These are phyloP conservation scores for Rossbeevera mucosa DNA, from an alignment of 768 basidiomycete genomes.

Conservation along the genomic window DNA sequence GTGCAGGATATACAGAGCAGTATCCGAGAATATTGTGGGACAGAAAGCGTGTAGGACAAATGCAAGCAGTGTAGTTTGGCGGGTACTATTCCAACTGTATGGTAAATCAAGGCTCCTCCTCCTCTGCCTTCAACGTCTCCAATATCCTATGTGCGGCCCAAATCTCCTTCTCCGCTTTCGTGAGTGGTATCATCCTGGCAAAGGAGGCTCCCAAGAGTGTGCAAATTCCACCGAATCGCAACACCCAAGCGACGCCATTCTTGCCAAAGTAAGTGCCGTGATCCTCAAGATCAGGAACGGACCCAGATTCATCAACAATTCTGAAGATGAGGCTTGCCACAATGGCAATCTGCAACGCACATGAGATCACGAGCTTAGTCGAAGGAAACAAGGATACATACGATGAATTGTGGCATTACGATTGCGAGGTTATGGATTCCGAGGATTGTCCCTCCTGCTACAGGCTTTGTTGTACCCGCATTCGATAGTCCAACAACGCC, in stretches of 20 bases:
- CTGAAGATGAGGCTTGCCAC: constrained; percentile 86
- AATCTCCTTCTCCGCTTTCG: constrained; percentile 89
- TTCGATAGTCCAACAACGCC: constrained; percentile 28
- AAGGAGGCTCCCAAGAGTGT: constrained; percentile 74
- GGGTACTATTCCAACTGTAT: neutral
- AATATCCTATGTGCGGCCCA: constrained; percentile 75
- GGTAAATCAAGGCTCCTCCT: constrained; percentile 38
- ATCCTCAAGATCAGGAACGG: constrained; percentile 33
- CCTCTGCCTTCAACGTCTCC: constrained; percentile 65
- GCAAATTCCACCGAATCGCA: constrained; percentile 88
- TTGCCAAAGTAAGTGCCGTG: constrained; percentile 68
- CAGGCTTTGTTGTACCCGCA: constrained; percentile 37
- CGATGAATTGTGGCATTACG: constrained; percentile 91
- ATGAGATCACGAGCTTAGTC: neutral
- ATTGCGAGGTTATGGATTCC: constrained; percentile 96
- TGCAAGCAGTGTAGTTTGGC: constrained; percentile 13
- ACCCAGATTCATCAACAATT: constrained; percentile 54
- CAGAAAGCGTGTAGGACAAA: constrained; percentile 6
- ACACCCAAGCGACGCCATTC: constrained; percentile 89
- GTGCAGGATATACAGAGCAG: neutral
- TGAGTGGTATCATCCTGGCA: constrained; percentile 80
- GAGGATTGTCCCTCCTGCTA: constrained; percentile 86
- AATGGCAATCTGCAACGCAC: constrained; percentile 64
- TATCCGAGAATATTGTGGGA: neutral
- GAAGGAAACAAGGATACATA: constrained; percentile 37